Evolutionary conservation across 257 asterid species (phyloP).

Genomic region (Forsythia suspensa): DNA sequence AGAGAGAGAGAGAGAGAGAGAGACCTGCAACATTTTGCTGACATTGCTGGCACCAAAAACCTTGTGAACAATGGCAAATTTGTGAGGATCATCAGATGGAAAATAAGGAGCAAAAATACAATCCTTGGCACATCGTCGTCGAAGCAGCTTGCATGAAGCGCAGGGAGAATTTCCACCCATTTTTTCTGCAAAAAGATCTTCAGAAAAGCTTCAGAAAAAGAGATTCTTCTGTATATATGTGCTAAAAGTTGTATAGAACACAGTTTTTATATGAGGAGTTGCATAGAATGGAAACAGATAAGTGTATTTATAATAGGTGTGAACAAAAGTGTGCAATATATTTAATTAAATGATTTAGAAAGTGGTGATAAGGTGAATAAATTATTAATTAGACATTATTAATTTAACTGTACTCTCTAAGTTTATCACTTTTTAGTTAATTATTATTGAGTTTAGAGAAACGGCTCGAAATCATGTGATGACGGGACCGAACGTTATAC

Average conservation of each 20-base stretch:
- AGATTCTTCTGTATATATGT: neutral
- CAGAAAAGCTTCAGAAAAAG: neutral
- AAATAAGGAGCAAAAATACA: conserved; percentile 66
- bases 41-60: conserved; percentile 72
- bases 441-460: neutral
- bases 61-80: conserved; percentile 72
- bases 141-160: conserved; percentile 67
- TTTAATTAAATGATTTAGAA: neutral
- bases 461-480: neutral
- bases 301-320: neutral
- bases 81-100: conserved; percentile 61
- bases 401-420: neutral
- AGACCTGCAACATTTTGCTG: conserved; percentile 73
- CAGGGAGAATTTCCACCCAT: conserved; percentile 60
- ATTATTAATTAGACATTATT: neutral
- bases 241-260: neutral
- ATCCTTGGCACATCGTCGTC: conserved; percentile 68
- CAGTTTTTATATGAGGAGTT: neutral
- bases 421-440: neutral
- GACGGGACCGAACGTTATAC: neutral
- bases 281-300: neutral
- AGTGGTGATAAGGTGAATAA: neutral
- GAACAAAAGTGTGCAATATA: neutral
- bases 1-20: too few relatives aligned
- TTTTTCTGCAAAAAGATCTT: neutral